Evolutionary conservation across 1,284 basidiomycete genomes (phyloP), one percentile per base, ranked within the genome.

Genomic region (Apiotrichum montevideense): DNA sequence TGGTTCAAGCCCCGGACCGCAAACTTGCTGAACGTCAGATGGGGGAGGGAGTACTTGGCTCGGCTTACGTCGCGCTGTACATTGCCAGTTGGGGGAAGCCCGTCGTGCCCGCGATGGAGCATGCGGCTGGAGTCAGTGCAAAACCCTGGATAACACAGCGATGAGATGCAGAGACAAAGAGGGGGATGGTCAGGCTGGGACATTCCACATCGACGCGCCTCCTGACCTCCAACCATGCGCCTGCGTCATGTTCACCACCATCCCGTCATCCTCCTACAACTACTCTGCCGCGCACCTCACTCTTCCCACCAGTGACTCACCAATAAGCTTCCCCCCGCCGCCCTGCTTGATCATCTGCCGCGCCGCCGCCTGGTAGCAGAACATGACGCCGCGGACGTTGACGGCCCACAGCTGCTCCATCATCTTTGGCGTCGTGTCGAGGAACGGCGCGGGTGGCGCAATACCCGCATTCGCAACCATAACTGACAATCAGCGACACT

Each of bases 291-390:
- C 29, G 29, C 29, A 3, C 29, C 29, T 29, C 29, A 49, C 14
- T 35, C 15, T 33, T 13, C 15, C 7, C 3, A 32, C 40, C 40
- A 34, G 34, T 29, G 77, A 76, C n/a, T 77, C 78, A 54, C 77
- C 78, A 35, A 80, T 64, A 41, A 79, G 73, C 45, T 77, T 66
- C 1, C 79, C 77, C 11, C 60, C 67, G 4, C 34, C 34, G 21
- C 74, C 78, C 58, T 80, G 77, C 59, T 69, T 69, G 37, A 80
- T 71, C 78, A 79, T 80, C 56, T 77, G 75, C 59, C 63, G 61
- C 32, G 79, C 80, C 1, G 78, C 75, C 1, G 71, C 70, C 59
- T 76, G 73, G 63, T 78, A 78, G 55, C 70, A 76, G 37, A 75
- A 61, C 21, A 77, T 59, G 1, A 69, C 64, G 3, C 77, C 77